Evolutionary conservation across 352 stramenopile genomes (phyloP), one percentile per base, ranked within the genome.

Genomic region (Phytophthora pinifolia): DNA sequence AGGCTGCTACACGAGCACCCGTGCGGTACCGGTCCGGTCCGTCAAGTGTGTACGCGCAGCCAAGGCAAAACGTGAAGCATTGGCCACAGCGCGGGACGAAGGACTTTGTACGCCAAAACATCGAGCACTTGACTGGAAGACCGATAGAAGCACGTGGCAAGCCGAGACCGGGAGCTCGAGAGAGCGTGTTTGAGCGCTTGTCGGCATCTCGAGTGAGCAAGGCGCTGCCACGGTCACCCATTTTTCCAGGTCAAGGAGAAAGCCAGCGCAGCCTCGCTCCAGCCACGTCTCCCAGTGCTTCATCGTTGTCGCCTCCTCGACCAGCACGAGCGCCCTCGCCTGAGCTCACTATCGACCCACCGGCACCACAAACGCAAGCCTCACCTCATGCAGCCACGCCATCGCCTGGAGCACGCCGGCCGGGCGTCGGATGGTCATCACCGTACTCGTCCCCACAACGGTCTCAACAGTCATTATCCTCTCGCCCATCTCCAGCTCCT

Each of bases 81-180:
- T 72, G 61, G 46, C 64, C 54, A 4, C 30, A 57, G 33, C 62
- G 39, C 25, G 58, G 36, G n/a, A 32, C 17, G 7, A 88, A 79
- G 27, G 73, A 89, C 22, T 89, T 71, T 47, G 61, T 89, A 8
- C 76, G 66, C 14, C 55, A 76, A 12, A 89, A 89, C 27, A 76
- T 81, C 47, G 75, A 88, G 37, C 64, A 56, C 1, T 54, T 87
- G 14, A 67, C 77, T 27, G 75, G 77, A 36, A 44, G 62, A 25
- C 39, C 63, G 1, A 27, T 55, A 4, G 14, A 51, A 53, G 8
- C 31, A 33, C 29, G 27, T 29, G 1, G 33, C 20, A 46, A 8
- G 13, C 8, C 38, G 47, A 52, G 14, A 22, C 39, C 22, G 5
- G 5, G 25, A 7, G 39, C 2, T 30, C 35, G 45, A 47, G 52